These are phyloP conservation scores for Vachellia collinsii DNA, from an alignment of 306 rosid genomes.

Conservation along the genomic window DNA sequence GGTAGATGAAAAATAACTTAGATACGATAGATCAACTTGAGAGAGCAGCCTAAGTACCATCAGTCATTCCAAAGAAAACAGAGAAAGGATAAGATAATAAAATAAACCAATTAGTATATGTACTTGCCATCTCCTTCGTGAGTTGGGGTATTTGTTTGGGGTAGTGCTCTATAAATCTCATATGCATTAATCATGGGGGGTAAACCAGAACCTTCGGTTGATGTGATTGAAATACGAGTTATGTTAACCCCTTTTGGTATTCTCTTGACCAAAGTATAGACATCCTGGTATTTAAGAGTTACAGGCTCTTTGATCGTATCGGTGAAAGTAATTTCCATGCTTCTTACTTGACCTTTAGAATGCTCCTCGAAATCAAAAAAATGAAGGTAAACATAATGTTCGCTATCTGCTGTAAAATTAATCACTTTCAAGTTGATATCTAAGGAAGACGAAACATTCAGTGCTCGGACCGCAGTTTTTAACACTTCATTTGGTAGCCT, in stretches of 20 bases:
- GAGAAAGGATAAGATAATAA: not conserved
- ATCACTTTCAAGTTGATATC: not conserved
- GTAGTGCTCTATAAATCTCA: conserved; percentile 13
- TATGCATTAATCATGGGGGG: conserved; percentile 34
- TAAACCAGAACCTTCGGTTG: not conserved
- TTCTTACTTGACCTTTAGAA: not conserved
- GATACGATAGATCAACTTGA: too few species aligned
- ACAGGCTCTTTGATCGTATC: not conserved
- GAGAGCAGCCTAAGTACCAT: too few species aligned
- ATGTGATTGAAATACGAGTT: not conserved
- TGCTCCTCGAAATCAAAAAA: conserved; percentile 21
- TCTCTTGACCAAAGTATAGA: not conserved
- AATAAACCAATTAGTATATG: not conserved
- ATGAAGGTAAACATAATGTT: conserved; percentile 24
- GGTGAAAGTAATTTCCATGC: conserved; percentile 10
- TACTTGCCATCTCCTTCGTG: conserved; percentile 19
- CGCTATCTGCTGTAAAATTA: not conserved
- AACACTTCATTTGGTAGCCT: conserved; percentile 26
- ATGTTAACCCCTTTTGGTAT: not conserved
- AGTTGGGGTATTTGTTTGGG: conserved; percentile 1
- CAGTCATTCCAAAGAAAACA: too few species aligned
- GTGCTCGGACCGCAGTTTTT: not conserved
- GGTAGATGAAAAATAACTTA: not conserved
- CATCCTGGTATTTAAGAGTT: conserved; percentile 8
- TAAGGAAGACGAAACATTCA: not conserved